These are phyloP conservation scores for Ceratobasidium sp. DNA, from an alignment of 1,284 basidiomycete species.

Conservation along the genomic window DNA sequence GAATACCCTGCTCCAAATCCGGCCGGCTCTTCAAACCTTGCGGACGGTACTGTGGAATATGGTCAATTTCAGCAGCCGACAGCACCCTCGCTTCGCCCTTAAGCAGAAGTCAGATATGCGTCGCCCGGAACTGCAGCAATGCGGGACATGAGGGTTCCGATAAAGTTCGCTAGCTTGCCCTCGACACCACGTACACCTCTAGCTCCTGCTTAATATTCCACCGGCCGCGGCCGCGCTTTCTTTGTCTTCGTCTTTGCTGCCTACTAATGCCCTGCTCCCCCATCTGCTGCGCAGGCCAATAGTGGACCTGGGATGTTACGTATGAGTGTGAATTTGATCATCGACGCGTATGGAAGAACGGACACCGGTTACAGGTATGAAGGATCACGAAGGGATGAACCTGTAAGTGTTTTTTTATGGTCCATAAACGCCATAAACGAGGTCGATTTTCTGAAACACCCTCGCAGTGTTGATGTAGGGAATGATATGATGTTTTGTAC, in stretches of 20 bases:
- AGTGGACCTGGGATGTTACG: conserved; percentile 38
- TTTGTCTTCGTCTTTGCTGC: background rate
- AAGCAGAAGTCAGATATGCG: background rate
- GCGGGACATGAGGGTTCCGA: background rate
- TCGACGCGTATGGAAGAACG: conserved; percentile 39
- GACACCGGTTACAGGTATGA: conserved; percentile 37
- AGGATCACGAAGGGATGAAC: conserved; percentile 26
- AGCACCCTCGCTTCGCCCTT: background rate
- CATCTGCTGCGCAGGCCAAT: background rate
- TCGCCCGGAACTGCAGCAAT: background rate
- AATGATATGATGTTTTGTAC: conserved; percentile 26
- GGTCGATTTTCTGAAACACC: background rate
- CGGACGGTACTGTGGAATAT: too few species aligned
- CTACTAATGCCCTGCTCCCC: background rate
- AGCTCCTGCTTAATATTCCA: background rate
- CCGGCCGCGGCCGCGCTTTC: background rate
- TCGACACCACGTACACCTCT: background rate
- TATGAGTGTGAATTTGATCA: conserved; percentile 38
- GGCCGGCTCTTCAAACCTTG: background rate
- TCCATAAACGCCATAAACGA: background rate
- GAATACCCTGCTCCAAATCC: background rate
- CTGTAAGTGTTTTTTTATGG: conserved; percentile 12
- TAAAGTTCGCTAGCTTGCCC: too few species aligned
- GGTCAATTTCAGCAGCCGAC: background rate
- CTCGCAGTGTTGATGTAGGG: background rate